Conservation (phyloP, 352 stramenopile species). For the Globisporangium sylvaticum region DNA sequence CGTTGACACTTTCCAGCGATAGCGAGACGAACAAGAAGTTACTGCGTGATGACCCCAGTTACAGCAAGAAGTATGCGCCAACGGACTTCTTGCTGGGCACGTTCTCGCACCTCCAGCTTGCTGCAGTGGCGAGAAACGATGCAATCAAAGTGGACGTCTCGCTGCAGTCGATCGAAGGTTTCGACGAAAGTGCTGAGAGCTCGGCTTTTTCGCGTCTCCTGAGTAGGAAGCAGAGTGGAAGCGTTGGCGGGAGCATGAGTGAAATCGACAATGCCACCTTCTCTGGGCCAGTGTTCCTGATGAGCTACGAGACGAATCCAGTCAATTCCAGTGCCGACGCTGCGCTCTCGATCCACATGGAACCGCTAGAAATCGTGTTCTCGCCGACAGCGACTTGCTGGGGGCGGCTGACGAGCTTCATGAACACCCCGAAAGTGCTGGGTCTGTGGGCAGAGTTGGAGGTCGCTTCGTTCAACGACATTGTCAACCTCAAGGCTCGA, state of each 20-base stretch:
- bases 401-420: slow-evolving; percentile 65
- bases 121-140: slow-evolving; percentile 58
- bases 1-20: slow-evolving; percentile 72
- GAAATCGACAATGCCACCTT: slow-evolving; percentile 67
- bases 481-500: slow-evolving; percentile 85
- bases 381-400: slow-evolving; percentile 83
- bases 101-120: slow-evolving; percentile 76
- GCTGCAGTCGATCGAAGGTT: slow-evolving; percentile 83
- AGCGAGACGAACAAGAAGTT: slow-evolving; percentile 64
- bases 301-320: slow-evolving; percentile 83
- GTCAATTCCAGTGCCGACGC: slow-evolving; percentile 60
- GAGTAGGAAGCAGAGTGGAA: slow-evolving; percentile 52
- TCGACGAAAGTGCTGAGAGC: slow-evolving; percentile 84
- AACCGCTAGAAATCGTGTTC: slow-evolving; percentile 83
- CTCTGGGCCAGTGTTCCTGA: slow-evolving; percentile 68
- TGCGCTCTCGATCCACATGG: slow-evolving; percentile 77
- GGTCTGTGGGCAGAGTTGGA: slow-evolving; percentile 85
- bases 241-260: slow-evolving; percentile 25
- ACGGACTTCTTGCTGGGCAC: slow-evolving; percentile 76
- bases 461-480: slow-evolving; percentile 86
- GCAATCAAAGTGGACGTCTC: slow-evolving; percentile 79
- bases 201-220: slow-evolving; percentile 77
- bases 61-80: slow-evolving; percentile 59
- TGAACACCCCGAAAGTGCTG: slow-evolving; percentile 72
- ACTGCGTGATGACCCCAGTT: slow-evolving; percentile 56